These are phyloP conservation scores for Dioscorea alata DNA, from an alignment of 106 monocot species.

Conservation along the genomic window DNA sequence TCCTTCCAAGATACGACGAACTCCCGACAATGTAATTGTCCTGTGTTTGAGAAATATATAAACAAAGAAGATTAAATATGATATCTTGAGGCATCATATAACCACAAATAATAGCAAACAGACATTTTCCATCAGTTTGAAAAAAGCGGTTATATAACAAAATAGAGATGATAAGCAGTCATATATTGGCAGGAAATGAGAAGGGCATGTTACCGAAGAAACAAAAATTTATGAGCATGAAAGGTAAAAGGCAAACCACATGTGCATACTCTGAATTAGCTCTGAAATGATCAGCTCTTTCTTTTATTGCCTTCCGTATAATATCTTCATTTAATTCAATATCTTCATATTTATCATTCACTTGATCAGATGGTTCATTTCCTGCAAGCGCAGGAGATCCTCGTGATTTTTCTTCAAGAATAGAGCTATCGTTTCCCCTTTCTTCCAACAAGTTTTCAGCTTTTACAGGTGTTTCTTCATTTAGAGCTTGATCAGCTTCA, in stretches of 20 bases:
- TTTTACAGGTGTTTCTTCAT: constrained; percentile 8
- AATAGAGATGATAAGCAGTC: too few relatives aligned
- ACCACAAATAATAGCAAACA: too few relatives aligned
- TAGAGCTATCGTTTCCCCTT: constrained; percentile 18
- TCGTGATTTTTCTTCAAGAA: constrained; percentile 7
- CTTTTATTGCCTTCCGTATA: constrained; percentile 64
- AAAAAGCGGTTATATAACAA: too few relatives aligned
- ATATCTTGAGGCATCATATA: too few relatives aligned
- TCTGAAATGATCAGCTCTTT: constrained; percentile 57
- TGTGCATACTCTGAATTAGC: constrained; percentile 53
- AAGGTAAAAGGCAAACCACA: too few relatives aligned
- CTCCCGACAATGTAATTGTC: constrained; percentile 57
- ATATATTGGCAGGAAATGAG: too few relatives aligned
- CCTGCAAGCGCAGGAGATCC: constrained; percentile 15
- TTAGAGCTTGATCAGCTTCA: not conserved
- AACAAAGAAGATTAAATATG: not conserved
- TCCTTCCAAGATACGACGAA: constrained; percentile 74
- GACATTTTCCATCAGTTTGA: too few relatives aligned
- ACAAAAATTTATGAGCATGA: too few relatives aligned
- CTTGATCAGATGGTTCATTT: constrained; percentile 12
- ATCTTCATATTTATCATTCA: constrained; percentile 11
- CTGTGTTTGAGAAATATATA: constrained; percentile 31
- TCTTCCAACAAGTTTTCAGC: constrained; percentile 14
- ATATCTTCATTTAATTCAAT: constrained; percentile 45
- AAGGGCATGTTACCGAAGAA: too few relatives aligned